A percentile compares a stretch with the other conserved stretches of the same genome.
Conservation (phyloP, 768 basidiomycete genomes). For the Tylopilus balloui region DNA sequence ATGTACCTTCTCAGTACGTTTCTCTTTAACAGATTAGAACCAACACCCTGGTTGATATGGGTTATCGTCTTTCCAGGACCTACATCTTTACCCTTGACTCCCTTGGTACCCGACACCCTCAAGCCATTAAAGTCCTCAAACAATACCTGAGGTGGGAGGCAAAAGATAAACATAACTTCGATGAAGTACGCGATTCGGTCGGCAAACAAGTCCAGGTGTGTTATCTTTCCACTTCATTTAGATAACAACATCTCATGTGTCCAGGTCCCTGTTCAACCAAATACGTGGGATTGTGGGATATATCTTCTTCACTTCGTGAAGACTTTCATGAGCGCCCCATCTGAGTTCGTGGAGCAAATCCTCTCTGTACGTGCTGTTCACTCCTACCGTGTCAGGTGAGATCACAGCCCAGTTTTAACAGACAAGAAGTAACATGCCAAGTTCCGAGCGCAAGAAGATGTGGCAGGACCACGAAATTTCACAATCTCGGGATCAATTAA, state of each 20-base stretch:
- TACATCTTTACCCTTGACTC: slow-evolving; percentile 91
- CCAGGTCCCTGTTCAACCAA: slow-evolving; percentile 85
- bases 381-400: neutral
- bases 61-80: slow-evolving; percentile 42
- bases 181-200: slow-evolving; percentile 35
- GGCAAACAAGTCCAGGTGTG: slow-evolving; percentile 53
- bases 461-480: slow-evolving; percentile 53
- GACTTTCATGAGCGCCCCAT: slow-evolving; percentile 66
- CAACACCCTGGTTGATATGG: neutral
- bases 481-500: slow-evolving; percentile 44
- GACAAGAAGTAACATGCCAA: slow-evolving; percentile 32
- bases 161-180: slow-evolving; percentile 54
- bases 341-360: slow-evolving; percentile 47
- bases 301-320: slow-evolving; percentile 86
- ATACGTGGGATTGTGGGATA: slow-evolving; percentile 89
- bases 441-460: slow-evolving; percentile 38
- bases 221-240: slow-evolving; percentile 4
- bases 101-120: slow-evolving; percentile 65
- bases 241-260: slow-evolving; percentile 1
- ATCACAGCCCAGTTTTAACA: slow-evolving; percentile 13
- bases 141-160: slow-evolving; percentile 78
- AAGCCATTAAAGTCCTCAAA: slow-evolving; percentile 55
- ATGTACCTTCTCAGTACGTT: slow-evolving; percentile 23
- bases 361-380: slow-evolving; percentile 23
- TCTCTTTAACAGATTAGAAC: neutral